Evolutionary conservation across 2,329 filamentous ascomycete genomes (phyloP).

Genomic region (Ramichloridium luteum): DNA sequence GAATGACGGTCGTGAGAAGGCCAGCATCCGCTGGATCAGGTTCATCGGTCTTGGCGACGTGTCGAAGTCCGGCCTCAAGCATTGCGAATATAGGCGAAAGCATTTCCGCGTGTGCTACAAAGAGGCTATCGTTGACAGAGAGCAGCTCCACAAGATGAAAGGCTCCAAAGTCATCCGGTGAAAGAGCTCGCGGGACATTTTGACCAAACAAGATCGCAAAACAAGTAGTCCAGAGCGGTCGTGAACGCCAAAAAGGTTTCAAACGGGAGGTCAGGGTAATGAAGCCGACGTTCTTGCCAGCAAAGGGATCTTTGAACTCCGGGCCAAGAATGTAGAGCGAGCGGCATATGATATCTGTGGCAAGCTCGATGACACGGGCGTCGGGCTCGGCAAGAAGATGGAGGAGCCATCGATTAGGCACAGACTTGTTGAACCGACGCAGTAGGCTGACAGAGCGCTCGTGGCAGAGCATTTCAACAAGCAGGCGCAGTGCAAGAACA

Average conservation of each 20-base stretch:
- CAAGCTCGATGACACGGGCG: conserved; percentile 66
- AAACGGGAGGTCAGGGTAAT: conserved; percentile 70
- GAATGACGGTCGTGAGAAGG: conserved; percentile 63
- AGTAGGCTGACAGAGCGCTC: conserved; percentile 17
- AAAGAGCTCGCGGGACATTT: conserved; percentile 61
- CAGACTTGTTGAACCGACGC: conserved; percentile 74
- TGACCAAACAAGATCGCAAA: conserved; percentile 80
- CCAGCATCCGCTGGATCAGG: conserved; percentile 32
- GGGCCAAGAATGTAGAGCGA: conserved; percentile 72
- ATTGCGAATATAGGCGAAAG: conserved; percentile 71
- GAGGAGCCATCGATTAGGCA: conserved; percentile 71
- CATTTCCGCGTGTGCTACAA: conserved; percentile 63
- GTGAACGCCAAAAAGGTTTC: conserved; percentile 77
- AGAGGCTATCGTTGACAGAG: conserved; percentile 42
- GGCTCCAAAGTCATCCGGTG: conserved; percentile 61
- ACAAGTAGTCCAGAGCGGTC: conserved; percentile 74
- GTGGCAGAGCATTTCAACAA: conserved; percentile 17
- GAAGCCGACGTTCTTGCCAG: conserved; percentile 77
- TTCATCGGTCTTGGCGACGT: conserved; percentile 49
- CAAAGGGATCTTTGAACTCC: conserved; percentile 74
- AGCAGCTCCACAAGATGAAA: conserved; percentile 65
- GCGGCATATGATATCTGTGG: conserved; percentile 70
- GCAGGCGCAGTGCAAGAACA: conserved; percentile 17
- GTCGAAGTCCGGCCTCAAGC: conserved; percentile 73
- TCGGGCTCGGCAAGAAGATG: conserved; percentile 84